Conservation (phyloP, 441 rosid genomes). For the Melianthus villosus region DNA sequence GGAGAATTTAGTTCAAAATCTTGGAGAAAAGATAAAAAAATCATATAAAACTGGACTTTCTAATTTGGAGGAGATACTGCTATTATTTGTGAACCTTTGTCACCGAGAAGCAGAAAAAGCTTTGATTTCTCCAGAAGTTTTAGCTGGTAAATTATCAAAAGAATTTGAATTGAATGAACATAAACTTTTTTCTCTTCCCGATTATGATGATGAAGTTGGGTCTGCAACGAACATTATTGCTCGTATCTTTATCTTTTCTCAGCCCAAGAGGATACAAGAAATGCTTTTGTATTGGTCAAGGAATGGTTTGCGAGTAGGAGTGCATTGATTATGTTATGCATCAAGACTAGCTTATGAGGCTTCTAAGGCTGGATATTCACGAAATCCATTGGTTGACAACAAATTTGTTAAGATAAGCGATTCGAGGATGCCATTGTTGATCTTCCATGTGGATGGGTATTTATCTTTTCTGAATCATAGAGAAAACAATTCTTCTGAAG, state of each 20-base stretch:
- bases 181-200: conserved; percentile 22
- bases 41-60: conserved; percentile 15
- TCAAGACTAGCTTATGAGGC: conserved; percentile 32
- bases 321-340: conserved; percentile 21
- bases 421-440: conserved; percentile 14
- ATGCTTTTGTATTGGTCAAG: conserved; percentile 25
- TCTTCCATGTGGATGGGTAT: conserved; percentile 26
- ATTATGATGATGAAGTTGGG: conserved; percentile 15
- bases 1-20: conserved; percentile 17
- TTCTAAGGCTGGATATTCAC: conserved; percentile 9
- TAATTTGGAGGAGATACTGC: conserved; percentile 21
- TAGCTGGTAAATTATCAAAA: conserved; percentile 16
- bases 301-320: conserved; percentile 28
- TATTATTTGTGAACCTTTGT: conserved; percentile 15
- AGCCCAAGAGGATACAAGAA: conserved; percentile 16
- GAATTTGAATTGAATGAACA: conserved; percentile 21
- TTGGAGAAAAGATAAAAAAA: conserved; percentile 17
- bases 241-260: conserved; percentile 21
- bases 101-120: conserved; percentile 5
- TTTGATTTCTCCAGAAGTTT: conserved; percentile 12
- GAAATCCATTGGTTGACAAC: conserved; percentile 10
- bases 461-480: conserved; percentile 15
- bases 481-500: conserved; percentile 8
- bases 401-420: conserved; percentile 7
- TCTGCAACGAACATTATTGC: conserved; percentile 25